Percentiles rank a stretch among this genome's conserved stretches.
These are phyloP conservation scores for Vitellaria paradoxa DNA, from an alignment of 179 eudicot species.

Conservation along the genomic window DNA sequence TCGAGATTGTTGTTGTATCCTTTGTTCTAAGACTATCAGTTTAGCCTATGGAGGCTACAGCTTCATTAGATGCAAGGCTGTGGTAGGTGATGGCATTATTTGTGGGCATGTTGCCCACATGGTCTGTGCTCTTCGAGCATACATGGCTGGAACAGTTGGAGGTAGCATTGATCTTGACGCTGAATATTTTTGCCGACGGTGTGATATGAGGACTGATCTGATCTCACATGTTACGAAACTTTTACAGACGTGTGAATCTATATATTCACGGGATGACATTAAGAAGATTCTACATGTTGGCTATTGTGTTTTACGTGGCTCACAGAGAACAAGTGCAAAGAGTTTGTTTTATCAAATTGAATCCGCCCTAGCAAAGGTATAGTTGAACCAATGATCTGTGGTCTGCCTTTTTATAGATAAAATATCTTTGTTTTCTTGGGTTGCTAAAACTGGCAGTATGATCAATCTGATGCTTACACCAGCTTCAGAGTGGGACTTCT, in stretches of 20 bases:
- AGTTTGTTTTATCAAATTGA: conserved; percentile 46
- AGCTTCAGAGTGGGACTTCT: conserved; percentile 23
- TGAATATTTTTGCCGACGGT: conserved; percentile 84
- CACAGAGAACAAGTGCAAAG: conserved; percentile 55
- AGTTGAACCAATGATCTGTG: not conserved
- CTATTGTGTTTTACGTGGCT: conserved; percentile 55
- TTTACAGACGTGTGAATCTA: conserved; percentile 51
- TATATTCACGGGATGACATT: conserved; percentile 43
- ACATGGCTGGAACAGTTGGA: conserved; percentile 93
- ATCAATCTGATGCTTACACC: conserved; percentile 15
- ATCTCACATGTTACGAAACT: conserved; percentile 55
- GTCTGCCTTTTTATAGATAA: conserved; percentile 10
- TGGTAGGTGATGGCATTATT: conserved; percentile 33
- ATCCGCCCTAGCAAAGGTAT: conserved; percentile 63
- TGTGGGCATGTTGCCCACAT: conserved; percentile 88
- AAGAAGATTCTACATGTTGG: conserved; percentile 56
- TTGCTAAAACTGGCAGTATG: conserved; percentile 7
- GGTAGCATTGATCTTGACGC: conserved; percentile 85
- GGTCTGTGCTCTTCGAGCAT: conserved; percentile 74
- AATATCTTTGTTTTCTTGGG: conserved; percentile 7
- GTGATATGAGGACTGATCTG: conserved; percentile 82
- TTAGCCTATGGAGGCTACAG: conserved; percentile 52
- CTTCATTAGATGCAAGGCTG: conserved; percentile 74
- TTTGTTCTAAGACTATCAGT: conserved; percentile 54
- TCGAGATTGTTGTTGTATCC: conserved; percentile 87